Conservation (phyloP, 2,329 filamentous ascomycete genomes). For the Neopestalotiopsis clavispora region DNA sequence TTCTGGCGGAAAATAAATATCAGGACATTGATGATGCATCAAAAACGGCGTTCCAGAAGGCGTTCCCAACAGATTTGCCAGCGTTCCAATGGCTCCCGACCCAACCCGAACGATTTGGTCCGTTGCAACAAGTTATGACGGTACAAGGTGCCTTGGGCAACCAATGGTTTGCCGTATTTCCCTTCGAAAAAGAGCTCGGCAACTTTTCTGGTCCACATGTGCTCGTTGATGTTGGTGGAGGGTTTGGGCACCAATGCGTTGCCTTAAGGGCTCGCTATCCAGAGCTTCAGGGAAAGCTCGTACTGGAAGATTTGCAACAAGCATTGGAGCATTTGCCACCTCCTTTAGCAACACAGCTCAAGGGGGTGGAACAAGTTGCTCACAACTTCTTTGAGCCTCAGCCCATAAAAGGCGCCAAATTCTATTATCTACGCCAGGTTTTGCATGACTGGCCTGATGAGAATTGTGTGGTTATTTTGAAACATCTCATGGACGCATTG, state of each 20-base stretch:
- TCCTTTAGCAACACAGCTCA: slow-evolving; percentile 9
- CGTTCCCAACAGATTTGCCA: slow-evolving; percentile 26
- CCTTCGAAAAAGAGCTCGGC: slow-evolving; percentile 24
- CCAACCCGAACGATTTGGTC: slow-evolving; percentile 25
- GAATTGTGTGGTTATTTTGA: slow-evolving; percentile 37
- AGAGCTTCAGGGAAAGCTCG: not conserved
- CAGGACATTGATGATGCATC: slow-evolving; percentile 26
- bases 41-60: slow-evolving; percentile 31
- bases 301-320: slow-evolving; percentile 19
- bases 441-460: slow-evolving; percentile 45
- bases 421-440: slow-evolving; percentile 43
- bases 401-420: slow-evolving; percentile 33
- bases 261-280: not conserved
- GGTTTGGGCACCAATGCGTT: slow-evolving; percentile 1
- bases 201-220: slow-evolving; percentile 21
- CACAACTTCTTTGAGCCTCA: slow-evolving; percentile 34
- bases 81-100: slow-evolving; percentile 30
- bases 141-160: slow-evolving; percentile 25
- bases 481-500: slow-evolving; percentile 30
- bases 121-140: slow-evolving; percentile 31
- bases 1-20: slow-evolving; percentile 27
- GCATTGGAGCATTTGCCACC: slow-evolving; percentile 7
- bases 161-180: slow-evolving; percentile 29
- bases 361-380: slow-evolving; percentile 18
- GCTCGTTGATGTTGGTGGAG: slow-evolving; percentile 7